phyloP scores from a whole-genome alignment of 257 asterid species.

The Capsicum chinense region DNA sequence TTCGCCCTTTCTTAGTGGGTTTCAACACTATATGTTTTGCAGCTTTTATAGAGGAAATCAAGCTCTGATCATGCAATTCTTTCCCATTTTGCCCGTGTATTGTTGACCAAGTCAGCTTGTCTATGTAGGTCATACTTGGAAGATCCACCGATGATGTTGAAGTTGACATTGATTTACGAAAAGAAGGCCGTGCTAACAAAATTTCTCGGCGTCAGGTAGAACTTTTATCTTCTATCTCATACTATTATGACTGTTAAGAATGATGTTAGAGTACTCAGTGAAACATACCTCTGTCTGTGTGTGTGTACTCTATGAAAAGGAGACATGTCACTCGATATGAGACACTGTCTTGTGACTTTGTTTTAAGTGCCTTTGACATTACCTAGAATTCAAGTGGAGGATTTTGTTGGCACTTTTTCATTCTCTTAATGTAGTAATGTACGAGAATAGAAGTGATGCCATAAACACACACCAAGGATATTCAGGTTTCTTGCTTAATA shows the following conservation, averaged over 20 bases:
- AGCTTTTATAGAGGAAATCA: neutral
- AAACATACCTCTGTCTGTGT: neutral
- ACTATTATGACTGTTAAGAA: neutral
- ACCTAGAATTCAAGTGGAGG: neutral
- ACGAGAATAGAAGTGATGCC: neutral
- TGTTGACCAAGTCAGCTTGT: conserved; percentile 25
- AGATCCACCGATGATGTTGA: conserved; percentile 88
- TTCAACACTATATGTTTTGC: conserved; percentile 13
- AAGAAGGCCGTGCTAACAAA: conserved; percentile 96
- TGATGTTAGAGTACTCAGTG: neutral
- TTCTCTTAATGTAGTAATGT: neutral
- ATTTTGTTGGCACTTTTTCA: neutral
- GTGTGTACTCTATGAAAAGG: conserved; percentile 19
- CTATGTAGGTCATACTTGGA: conserved; percentile 82
- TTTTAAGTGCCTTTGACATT: neutral
- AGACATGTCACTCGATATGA: conserved; percentile 3
- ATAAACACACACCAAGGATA: neutral
- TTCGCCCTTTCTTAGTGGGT: neutral
- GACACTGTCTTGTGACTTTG: neutral
- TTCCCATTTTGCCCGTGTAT: neutral
- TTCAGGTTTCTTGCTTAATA: neutral
- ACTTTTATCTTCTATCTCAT: neutral
- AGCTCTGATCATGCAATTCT: neutral
- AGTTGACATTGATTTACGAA: conserved; percentile 88
- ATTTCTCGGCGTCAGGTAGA: conserved; percentile 94